phyloP scores from a whole-genome alignment of 169 alveolate genomes.

The Amoebophrya sp. region DNA sequence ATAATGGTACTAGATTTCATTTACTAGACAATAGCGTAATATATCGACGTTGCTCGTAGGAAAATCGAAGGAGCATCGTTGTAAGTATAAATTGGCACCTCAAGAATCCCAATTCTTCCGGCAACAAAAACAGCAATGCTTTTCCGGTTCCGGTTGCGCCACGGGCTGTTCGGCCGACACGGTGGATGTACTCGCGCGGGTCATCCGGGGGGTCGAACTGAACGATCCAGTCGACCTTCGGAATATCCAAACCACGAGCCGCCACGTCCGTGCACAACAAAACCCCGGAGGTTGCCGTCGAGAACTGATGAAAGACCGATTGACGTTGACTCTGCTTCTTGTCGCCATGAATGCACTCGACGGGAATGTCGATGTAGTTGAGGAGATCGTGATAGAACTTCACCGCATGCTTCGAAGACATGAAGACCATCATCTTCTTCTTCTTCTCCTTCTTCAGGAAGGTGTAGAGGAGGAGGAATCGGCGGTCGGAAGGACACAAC shows the following conservation, averaged over 20 bases:
- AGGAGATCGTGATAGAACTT: constrained; percentile 94
- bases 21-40: too few species aligned
- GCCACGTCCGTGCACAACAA: constrained; percentile 99
- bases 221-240: constrained; percentile 98
- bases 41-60: too few species aligned
- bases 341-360: constrained; percentile 92
- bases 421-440: constrained; percentile 88
- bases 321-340: constrained; percentile 90
- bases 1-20: too few species aligned
- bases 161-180: constrained; percentile 99
- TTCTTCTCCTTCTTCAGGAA: constrained; percentile 88
- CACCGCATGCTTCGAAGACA: constrained; percentile 94
- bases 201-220: constrained; percentile 99
- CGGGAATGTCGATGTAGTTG: constrained; percentile 94
- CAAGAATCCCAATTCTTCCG: constrained; percentile 87
- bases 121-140: constrained; percentile 92
- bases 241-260: constrained; percentile 98
- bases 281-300: constrained; percentile 69
- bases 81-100: not conserved
- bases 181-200: constrained; percentile 97
- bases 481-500: constrained; percentile 87
- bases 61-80: not conserved
- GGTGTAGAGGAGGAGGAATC: constrained; percentile 89
- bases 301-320: constrained; percentile 35
- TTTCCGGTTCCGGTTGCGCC: constrained; percentile 93